A percentile compares a stretch with the other conserved stretches of the same genome.
Conservation (phyloP, 495 filamentous ascomycete species). For the Hypoxylon perforatum region DNA sequence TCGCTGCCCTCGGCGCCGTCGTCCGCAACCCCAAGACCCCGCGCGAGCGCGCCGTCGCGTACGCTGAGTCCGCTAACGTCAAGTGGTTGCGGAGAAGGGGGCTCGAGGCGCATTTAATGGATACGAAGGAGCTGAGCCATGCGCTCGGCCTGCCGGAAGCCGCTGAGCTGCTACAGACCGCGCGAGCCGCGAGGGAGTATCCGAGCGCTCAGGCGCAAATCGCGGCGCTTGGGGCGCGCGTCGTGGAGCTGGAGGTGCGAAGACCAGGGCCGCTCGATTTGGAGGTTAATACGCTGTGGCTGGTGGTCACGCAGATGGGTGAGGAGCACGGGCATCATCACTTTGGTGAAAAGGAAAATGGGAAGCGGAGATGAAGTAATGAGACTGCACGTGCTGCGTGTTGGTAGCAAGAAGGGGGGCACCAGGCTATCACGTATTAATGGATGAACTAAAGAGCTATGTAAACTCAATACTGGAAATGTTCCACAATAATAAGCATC, state of each 20-base stretch:
- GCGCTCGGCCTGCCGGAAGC: slow-evolving; percentile 28
- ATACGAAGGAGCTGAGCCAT: slow-evolving; percentile 38
- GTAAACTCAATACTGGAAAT: too few relatives aligned
- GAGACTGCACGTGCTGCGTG: neutral
- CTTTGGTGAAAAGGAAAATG: slow-evolving; percentile 9
- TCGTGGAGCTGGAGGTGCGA: slow-evolving; percentile 29
- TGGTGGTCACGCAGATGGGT: slow-evolving; percentile 29
- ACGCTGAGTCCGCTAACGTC: slow-evolving; percentile 42
- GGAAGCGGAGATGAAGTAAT: neutral
- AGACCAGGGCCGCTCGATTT: slow-evolving; percentile 18
- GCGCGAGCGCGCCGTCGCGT: slow-evolving; percentile 42
- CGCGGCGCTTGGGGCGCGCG: slow-evolving; percentile 24
- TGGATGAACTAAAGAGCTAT: too few relatives aligned
- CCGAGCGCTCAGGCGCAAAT: slow-evolving; percentile 31
- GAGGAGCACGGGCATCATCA: neutral
- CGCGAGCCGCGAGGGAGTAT: slow-evolving; percentile 9
- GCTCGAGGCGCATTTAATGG: slow-evolving; percentile 33
- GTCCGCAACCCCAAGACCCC: slow-evolving; percentile 43
- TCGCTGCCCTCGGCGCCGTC: slow-evolving; percentile 32
- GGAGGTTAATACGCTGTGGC: slow-evolving; percentile 39
- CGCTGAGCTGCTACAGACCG: slow-evolving; percentile 21
- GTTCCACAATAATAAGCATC: too few relatives aligned
- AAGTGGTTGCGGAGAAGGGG: slow-evolving; percentile 43
- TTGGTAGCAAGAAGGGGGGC: too few relatives aligned
- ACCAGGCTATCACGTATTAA: too few relatives aligned